Conservation (phyloP, 345 rosid genomes). For the Eucalyptus shirleyi region DNA sequence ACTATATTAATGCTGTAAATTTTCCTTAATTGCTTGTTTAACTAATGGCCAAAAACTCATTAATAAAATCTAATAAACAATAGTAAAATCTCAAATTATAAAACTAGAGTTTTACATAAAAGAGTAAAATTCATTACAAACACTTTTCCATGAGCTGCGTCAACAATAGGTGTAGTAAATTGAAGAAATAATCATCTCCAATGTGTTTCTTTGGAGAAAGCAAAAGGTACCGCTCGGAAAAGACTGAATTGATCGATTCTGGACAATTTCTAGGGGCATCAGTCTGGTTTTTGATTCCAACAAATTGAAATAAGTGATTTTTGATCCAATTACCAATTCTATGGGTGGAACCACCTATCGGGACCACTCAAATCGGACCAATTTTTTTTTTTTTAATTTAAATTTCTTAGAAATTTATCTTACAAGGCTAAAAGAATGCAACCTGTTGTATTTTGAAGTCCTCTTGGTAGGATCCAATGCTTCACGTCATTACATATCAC, state of each 20-base stretch:
- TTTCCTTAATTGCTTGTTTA: too few species aligned
- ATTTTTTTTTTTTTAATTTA: too few species aligned
- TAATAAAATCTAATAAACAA: too few species aligned
- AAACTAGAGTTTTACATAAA: too few species aligned
- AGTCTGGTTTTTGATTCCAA: accelerated
- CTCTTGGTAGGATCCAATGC: neutral
- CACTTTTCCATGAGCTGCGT: too few species aligned
- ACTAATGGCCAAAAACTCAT: too few species aligned
- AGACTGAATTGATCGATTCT: accelerated
- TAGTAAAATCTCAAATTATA: too few species aligned
- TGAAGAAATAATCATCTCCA: too few species aligned
- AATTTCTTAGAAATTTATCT: neutral
- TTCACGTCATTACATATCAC: neutral
- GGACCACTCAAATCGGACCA: neutral
- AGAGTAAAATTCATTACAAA: too few species aligned
- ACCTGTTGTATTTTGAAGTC: neutral
- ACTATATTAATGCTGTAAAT: too few species aligned
- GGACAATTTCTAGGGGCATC: neutral
- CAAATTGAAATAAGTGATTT: neutral
- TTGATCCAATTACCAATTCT: accelerated
- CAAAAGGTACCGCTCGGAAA: neutral
- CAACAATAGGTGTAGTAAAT: too few species aligned
- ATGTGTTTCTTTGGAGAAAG: too few species aligned
- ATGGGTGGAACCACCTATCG: neutral
- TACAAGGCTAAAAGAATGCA: neutral